These are phyloP conservation scores for Entonaema liquescens DNA, from an alignment of 495 filamentous ascomycete genomes.

Conservation along the genomic window DNA sequence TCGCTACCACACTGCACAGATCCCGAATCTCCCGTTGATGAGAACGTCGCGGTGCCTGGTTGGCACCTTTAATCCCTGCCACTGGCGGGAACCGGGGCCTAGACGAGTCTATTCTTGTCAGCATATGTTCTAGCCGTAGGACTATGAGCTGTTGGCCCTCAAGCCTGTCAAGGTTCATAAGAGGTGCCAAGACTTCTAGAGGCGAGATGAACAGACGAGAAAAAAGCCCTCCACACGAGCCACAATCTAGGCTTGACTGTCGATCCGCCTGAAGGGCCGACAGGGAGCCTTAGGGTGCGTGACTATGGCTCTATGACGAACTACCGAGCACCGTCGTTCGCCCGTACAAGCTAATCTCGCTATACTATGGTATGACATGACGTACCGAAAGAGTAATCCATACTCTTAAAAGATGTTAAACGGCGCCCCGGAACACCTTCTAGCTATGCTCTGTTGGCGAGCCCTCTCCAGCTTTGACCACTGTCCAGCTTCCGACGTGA, in stretches of 20 bases:
- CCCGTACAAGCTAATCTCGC: constrained; percentile 21
- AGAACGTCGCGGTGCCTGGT: constrained; percentile 8
- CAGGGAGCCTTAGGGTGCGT: constrained; percentile 8
- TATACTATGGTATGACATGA: not conserved
- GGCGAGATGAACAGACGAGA: constrained; percentile 20
- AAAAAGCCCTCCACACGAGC: constrained; percentile 15
- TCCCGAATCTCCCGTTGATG: constrained; percentile 25
- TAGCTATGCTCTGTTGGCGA: constrained; percentile 8
- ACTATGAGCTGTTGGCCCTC: constrained; percentile 7
- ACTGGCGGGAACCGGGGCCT: constrained; percentile 10
- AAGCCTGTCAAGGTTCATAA: constrained; percentile 11
- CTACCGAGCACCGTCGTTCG: constrained; percentile 31
- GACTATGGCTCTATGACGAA: not conserved
- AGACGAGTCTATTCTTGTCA: constrained; percentile 29
- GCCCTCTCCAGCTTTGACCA: constrained; percentile 19
- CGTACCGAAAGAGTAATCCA: not conserved
- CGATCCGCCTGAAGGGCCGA: constrained; percentile 30
- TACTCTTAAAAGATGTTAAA: constrained; percentile 20
- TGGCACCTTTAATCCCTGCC: constrained; percentile 3
- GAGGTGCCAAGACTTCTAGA: constrained; percentile 31
- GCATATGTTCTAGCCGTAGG: constrained; percentile 17
- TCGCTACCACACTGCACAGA: constrained; percentile 28
- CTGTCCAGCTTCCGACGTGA: constrained; percentile 14
- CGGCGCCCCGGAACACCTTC: constrained; percentile 3
- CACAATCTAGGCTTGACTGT: constrained; percentile 31